These are phyloP conservation scores for Stachybotrys echinatus DNA, from an alignment of 2,329 filamentous ascomycete species.

Conservation along the genomic window DNA sequence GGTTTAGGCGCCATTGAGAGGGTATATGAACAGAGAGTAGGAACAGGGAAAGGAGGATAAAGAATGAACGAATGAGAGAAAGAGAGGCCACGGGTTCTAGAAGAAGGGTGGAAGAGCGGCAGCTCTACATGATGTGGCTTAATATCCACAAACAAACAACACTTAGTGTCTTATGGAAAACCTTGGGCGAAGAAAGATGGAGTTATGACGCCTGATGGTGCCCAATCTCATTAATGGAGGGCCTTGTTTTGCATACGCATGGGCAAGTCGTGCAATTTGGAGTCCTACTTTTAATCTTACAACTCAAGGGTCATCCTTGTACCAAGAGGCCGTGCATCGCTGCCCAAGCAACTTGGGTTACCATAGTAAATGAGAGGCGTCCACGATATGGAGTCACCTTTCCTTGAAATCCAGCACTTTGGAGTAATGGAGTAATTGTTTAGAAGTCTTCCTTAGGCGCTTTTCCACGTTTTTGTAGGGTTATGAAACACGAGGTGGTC, in stretches of 20 bases:
- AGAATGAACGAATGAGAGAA: neutral
- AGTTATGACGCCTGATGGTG: neutral
- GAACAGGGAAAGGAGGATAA: neutral
- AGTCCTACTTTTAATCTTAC: neutral
- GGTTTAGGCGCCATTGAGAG: neutral
- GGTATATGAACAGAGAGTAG: neutral
- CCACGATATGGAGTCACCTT: no score
- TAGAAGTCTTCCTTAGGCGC: no score
- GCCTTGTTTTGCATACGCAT: neutral
- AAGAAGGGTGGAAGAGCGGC: neutral
- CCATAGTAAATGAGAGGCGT: no score
- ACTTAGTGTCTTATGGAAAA: no score
- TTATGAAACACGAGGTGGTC: no score
- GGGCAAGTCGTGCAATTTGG: neutral
- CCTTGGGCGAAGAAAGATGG: no score
- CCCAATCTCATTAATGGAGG: neutral
- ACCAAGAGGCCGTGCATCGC: neutral
- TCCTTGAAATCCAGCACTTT: no score
- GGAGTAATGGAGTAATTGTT: no score
- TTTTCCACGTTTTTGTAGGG: no score
- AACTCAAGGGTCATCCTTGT: neutral
- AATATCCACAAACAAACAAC: neutral
- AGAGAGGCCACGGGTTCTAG: no score
- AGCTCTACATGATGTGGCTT: neutral
- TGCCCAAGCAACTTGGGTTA: neutral